Evolutionary conservation across 2,329 filamentous ascomycete genomes (phyloP).

Genomic region (Fusarium sterilihyphosum): DNA sequence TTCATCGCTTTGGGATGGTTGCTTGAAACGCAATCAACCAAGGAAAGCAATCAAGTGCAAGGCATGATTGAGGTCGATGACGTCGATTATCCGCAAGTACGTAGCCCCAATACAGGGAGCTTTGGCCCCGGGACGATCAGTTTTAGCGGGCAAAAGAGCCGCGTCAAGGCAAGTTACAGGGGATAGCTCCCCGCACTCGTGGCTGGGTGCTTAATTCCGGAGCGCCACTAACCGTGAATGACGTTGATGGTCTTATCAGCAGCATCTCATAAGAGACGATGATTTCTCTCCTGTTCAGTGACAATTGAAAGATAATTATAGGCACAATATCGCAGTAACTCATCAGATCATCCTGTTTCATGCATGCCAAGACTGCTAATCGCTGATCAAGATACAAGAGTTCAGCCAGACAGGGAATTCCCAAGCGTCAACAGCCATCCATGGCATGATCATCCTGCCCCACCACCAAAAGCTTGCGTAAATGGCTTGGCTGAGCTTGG

Average conservation of each 20-base stretch:
- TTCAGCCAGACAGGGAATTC: constrained; percentile 23
- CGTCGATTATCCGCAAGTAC: constrained; percentile 30
- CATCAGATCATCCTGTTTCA: neutral
- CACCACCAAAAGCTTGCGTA: constrained; percentile 37
- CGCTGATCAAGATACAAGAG: constrained; percentile 10
- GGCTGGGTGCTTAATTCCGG: neutral
- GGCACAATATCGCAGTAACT: neutral
- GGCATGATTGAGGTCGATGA: constrained; percentile 39
- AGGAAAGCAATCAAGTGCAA: constrained; percentile 26
- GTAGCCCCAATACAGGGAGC: constrained; percentile 15
- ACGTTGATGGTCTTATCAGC: constrained; percentile 8
- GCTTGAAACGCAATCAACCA: constrained; percentile 28
- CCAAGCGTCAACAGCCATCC: neutral
- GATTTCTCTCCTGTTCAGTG: neutral
- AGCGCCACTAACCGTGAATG: constrained; percentile 17
- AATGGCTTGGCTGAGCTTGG: constrained; percentile 34
- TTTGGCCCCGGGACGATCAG: constrained; percentile 25
- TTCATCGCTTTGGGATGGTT: constrained; percentile 30
- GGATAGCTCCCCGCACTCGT: constrained; percentile 20
- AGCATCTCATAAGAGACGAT: neutral
- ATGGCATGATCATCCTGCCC: constrained; percentile 11
- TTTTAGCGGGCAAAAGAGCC: constrained; percentile 29
- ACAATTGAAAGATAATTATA: neutral
- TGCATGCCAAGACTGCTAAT: constrained; percentile 23
- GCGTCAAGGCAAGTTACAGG: constrained; percentile 19